Conservation (phyloP, 2,329 filamentous ascomycete species). For the Westerdykella ornata region DNA sequence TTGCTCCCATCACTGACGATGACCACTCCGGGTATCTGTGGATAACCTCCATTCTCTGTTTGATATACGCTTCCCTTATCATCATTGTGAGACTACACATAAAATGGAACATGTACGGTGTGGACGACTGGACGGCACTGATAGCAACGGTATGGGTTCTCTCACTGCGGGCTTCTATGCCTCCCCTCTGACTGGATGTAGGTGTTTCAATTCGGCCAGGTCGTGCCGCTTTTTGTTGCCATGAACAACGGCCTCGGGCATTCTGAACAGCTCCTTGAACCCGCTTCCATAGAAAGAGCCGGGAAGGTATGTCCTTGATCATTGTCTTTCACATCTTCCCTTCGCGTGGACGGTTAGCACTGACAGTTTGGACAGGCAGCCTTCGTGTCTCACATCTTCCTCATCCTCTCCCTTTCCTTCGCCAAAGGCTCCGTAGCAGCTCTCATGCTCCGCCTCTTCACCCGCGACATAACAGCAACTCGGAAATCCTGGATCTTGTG, state of each 20-base stretch:
- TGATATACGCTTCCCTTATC: slow-evolving; percentile 12
- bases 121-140: slow-evolving; percentile 8
- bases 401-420: slow-evolving; percentile 18
- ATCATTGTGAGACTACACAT: slow-evolving; percentile 11
- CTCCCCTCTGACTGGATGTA: slow-evolving; percentile 1
- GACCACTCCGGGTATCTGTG: slow-evolving; percentile 11
- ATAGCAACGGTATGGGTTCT: slow-evolving; percentile 9
- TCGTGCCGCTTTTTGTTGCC: slow-evolving; percentile 9
- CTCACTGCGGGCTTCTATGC: neutral
- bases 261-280: slow-evolving; percentile 4
- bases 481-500: slow-evolving; percentile 9
- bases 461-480: slow-evolving; percentile 14
- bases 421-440: slow-evolving; percentile 26
- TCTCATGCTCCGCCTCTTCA: slow-evolving; percentile 27
- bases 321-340: neutral
- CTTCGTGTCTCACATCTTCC: slow-evolving; percentile 19
- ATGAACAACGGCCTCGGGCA: slow-evolving; percentile 10
- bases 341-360: too few relatives aligned
- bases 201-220: slow-evolving; percentile 9
- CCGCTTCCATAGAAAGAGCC: neutral
- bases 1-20: slow-evolving; percentile 7
- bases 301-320: slow-evolving; percentile 4
- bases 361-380: slow-evolving; percentile 6
- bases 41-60: slow-evolving; percentile 9
- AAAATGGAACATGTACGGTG: slow-evolving; percentile 15